Evolutionary conservation across 768 basidiomycete genomes (phyloP).

Genomic region (Mycena rosella): DNA sequence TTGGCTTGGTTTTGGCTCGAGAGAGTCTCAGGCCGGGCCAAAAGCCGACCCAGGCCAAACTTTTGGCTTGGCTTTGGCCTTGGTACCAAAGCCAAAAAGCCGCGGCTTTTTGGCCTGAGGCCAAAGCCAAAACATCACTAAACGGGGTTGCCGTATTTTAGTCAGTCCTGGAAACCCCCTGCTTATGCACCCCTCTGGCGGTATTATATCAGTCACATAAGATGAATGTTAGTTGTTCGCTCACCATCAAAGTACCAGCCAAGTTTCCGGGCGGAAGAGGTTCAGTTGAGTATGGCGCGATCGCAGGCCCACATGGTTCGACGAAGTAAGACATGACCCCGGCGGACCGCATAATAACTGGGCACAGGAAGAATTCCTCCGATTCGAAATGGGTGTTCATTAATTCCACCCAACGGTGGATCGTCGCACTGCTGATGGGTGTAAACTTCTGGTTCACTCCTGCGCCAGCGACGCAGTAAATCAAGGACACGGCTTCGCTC

Average conservation of each 20-base stretch:
- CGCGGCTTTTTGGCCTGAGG: conserved; percentile 17
- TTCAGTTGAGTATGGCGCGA: neutral
- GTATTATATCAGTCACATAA: too few relatives aligned
- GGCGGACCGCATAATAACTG: neutral
- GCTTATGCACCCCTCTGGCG: too few relatives aligned
- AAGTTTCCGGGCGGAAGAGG: conserved; percentile 12
- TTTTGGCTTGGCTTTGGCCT: neutral
- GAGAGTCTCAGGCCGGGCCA: conserved; percentile 5
- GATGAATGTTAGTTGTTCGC: neutral
- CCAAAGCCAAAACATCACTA: conserved; percentile 13
- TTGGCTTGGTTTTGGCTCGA: conserved; percentile 2
- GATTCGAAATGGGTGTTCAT: neutral
- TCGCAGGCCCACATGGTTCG: neutral
- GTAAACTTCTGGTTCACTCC: neutral
- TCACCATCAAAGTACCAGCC: conserved; percentile 12
- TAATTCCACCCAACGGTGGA: neutral
- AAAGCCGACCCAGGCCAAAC: conserved; percentile 6
- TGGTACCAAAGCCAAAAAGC: conserved; percentile 13
- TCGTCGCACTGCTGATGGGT: neutral
- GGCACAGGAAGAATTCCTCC: conserved; percentile 6
- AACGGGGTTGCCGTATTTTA: too few relatives aligned
- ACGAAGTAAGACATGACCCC: conserved; percentile 15
- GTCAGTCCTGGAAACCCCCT: too few relatives aligned
- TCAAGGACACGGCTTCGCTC: too few relatives aligned
- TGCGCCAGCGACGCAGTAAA: too few relatives aligned